Percentiles rank a stretch among this genome's conserved stretches.
These are phyloP conservation scores for Cladorrhinum samala DNA, from an alignment of 495 filamentous ascomycete genomes.

Conservation along the genomic window DNA sequence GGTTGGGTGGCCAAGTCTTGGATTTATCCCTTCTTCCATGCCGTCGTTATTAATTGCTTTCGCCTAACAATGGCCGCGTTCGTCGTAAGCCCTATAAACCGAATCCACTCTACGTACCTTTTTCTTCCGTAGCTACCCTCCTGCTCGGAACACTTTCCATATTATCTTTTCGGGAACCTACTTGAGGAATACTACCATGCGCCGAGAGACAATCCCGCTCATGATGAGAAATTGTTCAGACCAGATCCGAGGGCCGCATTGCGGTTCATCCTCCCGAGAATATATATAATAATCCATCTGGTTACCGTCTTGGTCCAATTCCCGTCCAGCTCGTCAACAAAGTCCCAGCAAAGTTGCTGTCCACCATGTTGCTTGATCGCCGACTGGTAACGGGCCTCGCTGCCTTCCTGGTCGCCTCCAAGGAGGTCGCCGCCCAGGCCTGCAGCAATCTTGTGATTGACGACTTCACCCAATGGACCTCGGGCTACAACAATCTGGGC, in stretches of 20 bases:
- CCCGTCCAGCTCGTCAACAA: background rate
- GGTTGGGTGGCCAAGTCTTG: constrained; percentile 10
- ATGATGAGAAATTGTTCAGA: too few species aligned
- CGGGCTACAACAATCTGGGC: constrained; percentile 43
- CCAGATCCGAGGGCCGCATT: background rate
- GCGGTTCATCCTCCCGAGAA: background rate
- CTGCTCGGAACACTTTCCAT: background rate
- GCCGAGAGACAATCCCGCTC: too few species aligned
- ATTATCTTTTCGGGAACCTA: too few species aligned
- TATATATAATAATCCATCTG: background rate
- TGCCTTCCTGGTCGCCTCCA: constrained; percentile 18
- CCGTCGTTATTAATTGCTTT: constrained; percentile 19
- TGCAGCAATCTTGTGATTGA: constrained; percentile 53
- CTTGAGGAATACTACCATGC: too few species aligned
- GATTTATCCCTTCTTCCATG: constrained; percentile 29
- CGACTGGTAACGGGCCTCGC: constrained; percentile 22
- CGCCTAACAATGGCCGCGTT: constrained; percentile 7
- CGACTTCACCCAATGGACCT: constrained; percentile 49
- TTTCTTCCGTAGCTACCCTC: background rate
- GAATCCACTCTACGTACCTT: constrained; percentile 18
- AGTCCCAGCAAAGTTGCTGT: constrained; percentile 1
- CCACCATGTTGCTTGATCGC: constrained; percentile 20
- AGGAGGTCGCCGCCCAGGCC: constrained; percentile 27
- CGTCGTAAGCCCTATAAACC: constrained; percentile 27
- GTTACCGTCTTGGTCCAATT: background rate